Percentiles rank a stretch among this genome's conserved stretches.
phyloP scores from a whole-genome alignment of 306 rosid species.

The Lupinus albus region DNA sequence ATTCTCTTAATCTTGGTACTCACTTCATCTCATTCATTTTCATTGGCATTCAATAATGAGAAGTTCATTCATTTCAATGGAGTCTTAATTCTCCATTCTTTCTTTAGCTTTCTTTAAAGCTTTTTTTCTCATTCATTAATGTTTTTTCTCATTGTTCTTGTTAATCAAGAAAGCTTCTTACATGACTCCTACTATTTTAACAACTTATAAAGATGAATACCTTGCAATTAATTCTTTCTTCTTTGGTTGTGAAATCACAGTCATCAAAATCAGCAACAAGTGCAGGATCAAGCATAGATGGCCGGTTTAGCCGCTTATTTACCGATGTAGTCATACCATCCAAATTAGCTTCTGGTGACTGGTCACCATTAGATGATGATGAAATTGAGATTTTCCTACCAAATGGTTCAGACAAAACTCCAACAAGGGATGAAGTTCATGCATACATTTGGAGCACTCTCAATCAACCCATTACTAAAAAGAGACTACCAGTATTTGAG shows the following conservation, averaged over 20 bases:
- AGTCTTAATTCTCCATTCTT: no score
- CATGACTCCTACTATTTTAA: no score
- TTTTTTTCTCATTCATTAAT: no score
- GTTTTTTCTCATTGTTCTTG: no score
- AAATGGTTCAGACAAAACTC: conserved; percentile 34
- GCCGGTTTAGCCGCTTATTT: conserved; percentile 32
- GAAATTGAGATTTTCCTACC: conserved; percentile 52
- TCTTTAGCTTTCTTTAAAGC: no score
- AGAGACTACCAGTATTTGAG: conserved; percentile 54
- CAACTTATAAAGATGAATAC: no score
- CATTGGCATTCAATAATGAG: no score
- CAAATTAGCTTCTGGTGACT: conserved; percentile 44
- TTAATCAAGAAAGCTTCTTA: no score
- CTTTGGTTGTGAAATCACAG: conserved; percentile 42
- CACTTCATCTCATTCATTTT: no score
- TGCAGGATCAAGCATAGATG: conserved; percentile 33
- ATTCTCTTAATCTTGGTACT: no score
- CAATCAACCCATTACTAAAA: conserved; percentile 34
- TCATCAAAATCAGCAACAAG: conserved; percentile 34
- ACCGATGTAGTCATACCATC: no score
- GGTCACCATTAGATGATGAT: conserved; percentile 80
- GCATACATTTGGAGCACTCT: conserved; percentile 43
- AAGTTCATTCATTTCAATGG: no score
- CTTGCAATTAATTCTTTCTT: conserved; percentile 27
- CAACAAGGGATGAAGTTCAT: conserved; percentile 53